Base-by-base conservation (phyloP, 1,284 basidiomycete genomes). In the Ustilago nuda region DNA sequence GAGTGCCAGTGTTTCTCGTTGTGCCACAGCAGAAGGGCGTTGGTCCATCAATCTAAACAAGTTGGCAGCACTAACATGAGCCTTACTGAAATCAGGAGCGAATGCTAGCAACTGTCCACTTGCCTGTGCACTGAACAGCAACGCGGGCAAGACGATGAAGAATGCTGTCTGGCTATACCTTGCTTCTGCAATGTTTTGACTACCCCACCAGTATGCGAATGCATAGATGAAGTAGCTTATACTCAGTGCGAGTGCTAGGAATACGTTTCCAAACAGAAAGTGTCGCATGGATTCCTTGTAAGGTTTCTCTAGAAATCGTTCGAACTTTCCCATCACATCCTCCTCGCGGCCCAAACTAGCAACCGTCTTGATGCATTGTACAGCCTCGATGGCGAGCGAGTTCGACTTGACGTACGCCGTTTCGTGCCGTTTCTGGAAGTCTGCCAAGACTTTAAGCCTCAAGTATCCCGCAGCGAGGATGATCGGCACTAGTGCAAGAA, bases 21-120 rank as follows among this genome's bases (percentile, higher is more conserved):
- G 82, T 82, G 36, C 89, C 91, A 30, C 93, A 92, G 50, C 94
- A 91, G 80, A 93, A 93, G 37, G 93, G 92, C 41, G 23, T 52
- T 70, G 67, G 57, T 82, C 80, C 67, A 82, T 67, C 36, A 82
- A 43, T 15, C 71, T 32, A 37, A 82, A 81, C 9, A 82, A 74
- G 50, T 81, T 77, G 15, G 67, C 65, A 13, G 81, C 79, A 6
- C 75, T 74, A 2, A 79, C 75, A 36, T 82, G 79, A n/a, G 81
- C 81, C 64, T 81, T 79, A 41, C 64, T 70, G 54, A 82, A 76
- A 61, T 82, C 81, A 15, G 79, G 77, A 11, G 77, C 77, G 48
- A 82, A 82, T n/a, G 81, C 78, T 33, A 82, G 60, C 50, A 82
- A 57, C 72, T 82, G 81, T 4, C 81, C 81, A 15, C 75, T 76